phyloP scores from a whole-genome alignment of 2,329 filamentous ascomycete genomes.

The Neoarthrinium moseri region DNA sequence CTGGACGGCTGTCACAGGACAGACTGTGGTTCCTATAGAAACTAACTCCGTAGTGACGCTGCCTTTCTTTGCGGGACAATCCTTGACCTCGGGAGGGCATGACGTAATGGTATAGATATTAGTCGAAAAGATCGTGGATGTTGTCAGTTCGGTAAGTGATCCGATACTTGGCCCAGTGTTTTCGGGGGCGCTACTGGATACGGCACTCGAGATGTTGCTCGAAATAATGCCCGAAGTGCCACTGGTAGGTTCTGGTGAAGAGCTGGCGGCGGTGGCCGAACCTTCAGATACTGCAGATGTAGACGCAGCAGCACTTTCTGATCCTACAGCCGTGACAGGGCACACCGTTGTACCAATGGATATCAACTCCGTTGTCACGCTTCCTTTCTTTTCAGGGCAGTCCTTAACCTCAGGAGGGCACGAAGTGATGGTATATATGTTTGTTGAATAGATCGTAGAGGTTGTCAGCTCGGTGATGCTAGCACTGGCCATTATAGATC shows the following conservation, averaged over 20 bases:
- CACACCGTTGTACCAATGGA: constrained; percentile 22
- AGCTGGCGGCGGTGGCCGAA: constrained; percentile 6
- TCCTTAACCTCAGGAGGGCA: constrained; percentile 23
- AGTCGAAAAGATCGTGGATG: constrained; percentile 25
- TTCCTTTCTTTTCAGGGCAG: constrained; percentile 18
- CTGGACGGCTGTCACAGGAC: constrained; percentile 15
- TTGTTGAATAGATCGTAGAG: constrained; percentile 26
- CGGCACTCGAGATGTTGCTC: not conserved
- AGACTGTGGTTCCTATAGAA: constrained; percentile 21
- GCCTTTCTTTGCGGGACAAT: constrained; percentile 19
- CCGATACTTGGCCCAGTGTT: too few species aligned
- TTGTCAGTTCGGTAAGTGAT: constrained; percentile 11
- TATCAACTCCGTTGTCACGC: constrained; percentile 23
- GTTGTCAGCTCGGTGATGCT: constrained; percentile 11
- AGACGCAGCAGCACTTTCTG: not conserved
- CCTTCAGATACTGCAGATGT: not conserved
- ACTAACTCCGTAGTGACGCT: constrained; percentile 24
- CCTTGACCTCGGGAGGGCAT: constrained; percentile 22
- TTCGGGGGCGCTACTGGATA: too few species aligned
- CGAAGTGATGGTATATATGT: constrained; percentile 24
- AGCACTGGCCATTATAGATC: not conserved
- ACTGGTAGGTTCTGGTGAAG: not conserved
- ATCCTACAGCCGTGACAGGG: constrained; percentile 15
- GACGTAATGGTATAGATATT: constrained; percentile 25
- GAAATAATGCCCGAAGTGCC: not conserved